A percentile compares a stretch with the other conserved stretches of the same genome.
These are phyloP conservation scores for Trichopus zeylanicus DNA, from an alignment of 116 monocot genomes.

Conservation along the genomic window DNA sequence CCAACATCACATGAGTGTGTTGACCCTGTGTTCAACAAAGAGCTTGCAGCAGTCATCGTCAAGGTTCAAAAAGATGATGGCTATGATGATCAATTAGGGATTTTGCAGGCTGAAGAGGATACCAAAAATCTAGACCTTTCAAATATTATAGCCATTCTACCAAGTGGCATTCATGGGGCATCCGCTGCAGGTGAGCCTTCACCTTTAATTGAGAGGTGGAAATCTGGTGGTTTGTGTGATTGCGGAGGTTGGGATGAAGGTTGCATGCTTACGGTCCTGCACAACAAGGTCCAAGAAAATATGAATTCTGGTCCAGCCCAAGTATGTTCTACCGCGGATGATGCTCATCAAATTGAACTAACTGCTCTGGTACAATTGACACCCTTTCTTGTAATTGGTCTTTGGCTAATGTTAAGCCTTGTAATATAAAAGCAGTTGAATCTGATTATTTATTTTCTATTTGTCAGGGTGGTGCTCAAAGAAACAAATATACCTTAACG, in stretches of 20 bases:
- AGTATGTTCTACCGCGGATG: constrained; percentile 14
- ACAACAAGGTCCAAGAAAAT: constrained; percentile 11
- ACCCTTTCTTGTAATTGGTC: neutral
- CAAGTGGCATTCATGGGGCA: constrained; percentile 43
- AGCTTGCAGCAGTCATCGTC: constrained; percentile 50
- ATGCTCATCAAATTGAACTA: constrained; percentile 22
- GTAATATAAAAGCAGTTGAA: neutral
- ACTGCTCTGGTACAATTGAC: constrained; percentile 19
- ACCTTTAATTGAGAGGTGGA: constrained; percentile 62
- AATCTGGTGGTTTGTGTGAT: constrained; percentile 57
- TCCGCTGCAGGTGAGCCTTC: constrained; percentile 34
- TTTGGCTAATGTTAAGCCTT: neutral
- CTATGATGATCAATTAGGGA: neutral
- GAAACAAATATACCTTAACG: constrained; percentile 29
- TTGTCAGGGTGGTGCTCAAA: constrained; percentile 30
- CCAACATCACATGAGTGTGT: constrained; percentile 11
- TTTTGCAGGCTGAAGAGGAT: constrained; percentile 12
- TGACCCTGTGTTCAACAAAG: constrained; percentile 11
- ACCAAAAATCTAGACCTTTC: neutral
- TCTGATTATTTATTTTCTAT: neutral
- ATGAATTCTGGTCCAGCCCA: constrained; percentile 4
- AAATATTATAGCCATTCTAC: constrained; percentile 37
- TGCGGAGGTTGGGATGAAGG: constrained; percentile 84
- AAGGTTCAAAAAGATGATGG: constrained; percentile 8
- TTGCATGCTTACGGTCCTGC: constrained; percentile 38